phyloP scores from a whole-genome alignment of 176 grass and related monocot genomes.

The Bothriochloa decipiens region DNA sequence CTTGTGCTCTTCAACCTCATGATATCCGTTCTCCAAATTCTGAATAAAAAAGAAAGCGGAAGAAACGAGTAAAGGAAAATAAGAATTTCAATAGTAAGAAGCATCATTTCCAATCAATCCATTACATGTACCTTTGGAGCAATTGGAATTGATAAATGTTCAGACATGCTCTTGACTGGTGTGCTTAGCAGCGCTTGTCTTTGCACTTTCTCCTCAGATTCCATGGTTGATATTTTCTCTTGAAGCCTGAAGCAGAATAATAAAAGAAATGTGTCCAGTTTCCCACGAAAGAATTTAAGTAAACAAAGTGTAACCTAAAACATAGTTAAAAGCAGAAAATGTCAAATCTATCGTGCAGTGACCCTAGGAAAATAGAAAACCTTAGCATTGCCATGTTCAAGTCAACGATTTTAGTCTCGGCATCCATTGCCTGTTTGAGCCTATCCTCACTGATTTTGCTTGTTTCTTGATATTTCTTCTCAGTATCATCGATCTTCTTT shows the following conservation, averaged over 20 bases:
- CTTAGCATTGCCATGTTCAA: slow-evolving; percentile 85
- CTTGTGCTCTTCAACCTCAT: slow-evolving; percentile 66
- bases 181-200: slow-evolving; percentile 76
- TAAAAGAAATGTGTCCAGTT: slow-evolving; percentile 10
- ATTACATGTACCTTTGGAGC: slow-evolving; percentile 62
- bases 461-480: slow-evolving; percentile 95
- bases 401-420: slow-evolving; percentile 78
- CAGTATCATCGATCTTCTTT: slow-evolving; percentile 86
- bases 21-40: slow-evolving; percentile 71
- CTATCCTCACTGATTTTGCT: slow-evolving; percentile 91
- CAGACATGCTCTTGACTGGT: slow-evolving; percentile 84
- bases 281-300: neutral
- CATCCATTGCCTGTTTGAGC: slow-evolving; percentile 78
- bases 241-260: slow-evolving; percentile 68
- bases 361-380: slow-evolving; percentile 51
- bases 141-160: slow-evolving; percentile 93
- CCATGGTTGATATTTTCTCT: slow-evolving; percentile 86
- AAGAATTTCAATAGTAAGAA: slow-evolving; percentile 28
- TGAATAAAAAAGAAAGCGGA: slow-evolving; percentile 18
- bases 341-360: neutral
- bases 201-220: slow-evolving; percentile 88
- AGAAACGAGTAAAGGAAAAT: slow-evolving; percentile 31
- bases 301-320: slow-evolving; percentile 10
- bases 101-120: slow-evolving; percentile 28
- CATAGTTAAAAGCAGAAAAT: neutral